Percentiles rank a stretch among this genome's conserved stretches.
phyloP scores from a whole-genome alignment of 306 rosid species.

The Medicago ruthenica region DNA sequence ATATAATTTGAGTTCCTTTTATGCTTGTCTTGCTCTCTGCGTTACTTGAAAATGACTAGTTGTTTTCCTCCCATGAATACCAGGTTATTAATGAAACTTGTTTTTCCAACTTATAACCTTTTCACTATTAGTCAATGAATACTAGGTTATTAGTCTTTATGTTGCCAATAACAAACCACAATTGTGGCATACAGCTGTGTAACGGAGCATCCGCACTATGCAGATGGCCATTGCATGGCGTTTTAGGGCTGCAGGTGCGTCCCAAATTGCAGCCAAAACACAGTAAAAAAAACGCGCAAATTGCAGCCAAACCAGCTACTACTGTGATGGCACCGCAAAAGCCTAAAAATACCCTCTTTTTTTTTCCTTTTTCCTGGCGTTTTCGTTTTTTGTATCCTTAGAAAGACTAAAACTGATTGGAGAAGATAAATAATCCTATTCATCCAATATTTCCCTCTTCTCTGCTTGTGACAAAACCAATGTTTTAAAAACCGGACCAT shows the following conservation, averaged over 20 bases:
- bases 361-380: background rate
- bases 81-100: background rate
- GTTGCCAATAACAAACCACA: background rate
- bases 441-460: background rate
- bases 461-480: background rate
- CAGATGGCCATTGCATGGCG: background rate
- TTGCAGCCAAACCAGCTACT: background rate
- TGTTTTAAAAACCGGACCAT: no score
- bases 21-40: constrained; percentile 25
- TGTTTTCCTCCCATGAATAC: background rate
- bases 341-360: background rate
- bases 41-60: constrained; percentile 21
- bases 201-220: background rate
- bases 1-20: constrained; percentile 3
- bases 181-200: background rate
- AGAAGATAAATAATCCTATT: background rate
- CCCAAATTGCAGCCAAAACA: background rate
- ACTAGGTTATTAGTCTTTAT: background rate
- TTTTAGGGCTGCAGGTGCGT: background rate
- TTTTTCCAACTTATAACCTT: constrained; percentile 11
- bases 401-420: background rate
- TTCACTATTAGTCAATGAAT: background rate
- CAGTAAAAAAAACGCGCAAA: background rate
- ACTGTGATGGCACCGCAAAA: background rate
- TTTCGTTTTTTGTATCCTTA: background rate